Conservation (phyloP, 2,329 filamentous ascomycete genomes). For the Graphilbum ipis-grandicollis region DNA sequence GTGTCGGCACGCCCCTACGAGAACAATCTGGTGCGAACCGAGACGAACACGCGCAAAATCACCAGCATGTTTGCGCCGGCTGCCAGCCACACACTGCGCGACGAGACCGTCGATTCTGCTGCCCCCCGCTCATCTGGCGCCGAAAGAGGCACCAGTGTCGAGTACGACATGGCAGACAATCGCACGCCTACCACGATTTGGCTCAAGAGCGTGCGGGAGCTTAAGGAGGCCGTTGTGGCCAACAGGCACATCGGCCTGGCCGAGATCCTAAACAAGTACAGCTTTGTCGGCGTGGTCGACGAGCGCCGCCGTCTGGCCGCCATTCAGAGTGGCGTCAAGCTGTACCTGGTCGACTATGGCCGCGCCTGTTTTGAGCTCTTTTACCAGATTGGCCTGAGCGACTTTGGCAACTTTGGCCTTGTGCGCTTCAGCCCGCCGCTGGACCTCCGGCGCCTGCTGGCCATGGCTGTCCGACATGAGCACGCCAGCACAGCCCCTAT, state of each 20-base stretch:
- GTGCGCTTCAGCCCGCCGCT: conserved; percentile 69
- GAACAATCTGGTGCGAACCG: conserved; percentile 80
- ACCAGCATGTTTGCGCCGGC: conserved; percentile 77
- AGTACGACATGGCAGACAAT: conserved; percentile 58
- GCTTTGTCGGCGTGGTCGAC: conserved; percentile 87
- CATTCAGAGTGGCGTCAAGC: conserved; percentile 79
- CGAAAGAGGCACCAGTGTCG: conserved; percentile 42
- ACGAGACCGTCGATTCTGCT: no score
- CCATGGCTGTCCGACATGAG: conserved; percentile 57
- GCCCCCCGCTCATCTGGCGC: no score
- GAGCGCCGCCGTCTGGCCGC: conserved; percentile 74
- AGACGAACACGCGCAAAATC: conserved; percentile 79
- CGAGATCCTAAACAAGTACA: conserved; percentile 73
- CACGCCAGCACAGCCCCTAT: no score
- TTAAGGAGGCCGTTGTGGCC: conserved; percentile 66
- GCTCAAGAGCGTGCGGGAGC: conserved; percentile 68
- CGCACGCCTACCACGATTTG: conserved; percentile 53
- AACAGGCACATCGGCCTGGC: conserved; percentile 72
- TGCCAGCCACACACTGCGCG: no score
- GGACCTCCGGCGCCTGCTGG: conserved; percentile 50
- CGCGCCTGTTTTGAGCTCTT: conserved; percentile 77
- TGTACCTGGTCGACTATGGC: conserved; percentile 88
- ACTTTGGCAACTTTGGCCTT: conserved; percentile 85
- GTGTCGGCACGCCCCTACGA: conserved; percentile 47
- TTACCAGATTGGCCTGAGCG: conserved; percentile 85